Conservation (phyloP, 495 filamentous ascomycete genomes). For the Neurospora discreta region DNA sequence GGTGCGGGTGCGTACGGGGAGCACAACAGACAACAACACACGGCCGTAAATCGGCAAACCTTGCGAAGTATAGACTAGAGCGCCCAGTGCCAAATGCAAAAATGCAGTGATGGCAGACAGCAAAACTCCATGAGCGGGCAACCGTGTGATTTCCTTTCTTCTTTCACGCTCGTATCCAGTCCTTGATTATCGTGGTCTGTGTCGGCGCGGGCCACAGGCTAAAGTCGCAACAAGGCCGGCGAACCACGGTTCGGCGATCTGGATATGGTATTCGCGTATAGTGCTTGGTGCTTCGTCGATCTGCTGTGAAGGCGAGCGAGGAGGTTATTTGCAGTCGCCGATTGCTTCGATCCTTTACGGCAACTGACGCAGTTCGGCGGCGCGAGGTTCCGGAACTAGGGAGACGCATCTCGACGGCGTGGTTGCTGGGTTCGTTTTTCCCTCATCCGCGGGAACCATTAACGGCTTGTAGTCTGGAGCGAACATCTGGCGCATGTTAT, state of each 20-base stretch:
- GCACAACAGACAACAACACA: constrained; percentile 9
- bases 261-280: neutral
- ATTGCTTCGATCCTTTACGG: neutral
- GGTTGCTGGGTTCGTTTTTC: neutral
- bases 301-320: neutral
- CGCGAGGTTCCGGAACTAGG: neutral
- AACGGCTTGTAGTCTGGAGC: neutral
- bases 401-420: neutral
- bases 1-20: constrained; percentile 1
- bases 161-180: neutral
- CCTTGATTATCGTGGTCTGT: neutral
- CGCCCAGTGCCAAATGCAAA: neutral
- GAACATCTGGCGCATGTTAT: neutral
- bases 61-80: neutral
- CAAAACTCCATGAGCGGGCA: neutral
- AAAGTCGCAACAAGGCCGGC: neutral
- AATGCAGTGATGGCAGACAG: neutral
- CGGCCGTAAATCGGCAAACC: constrained; percentile 12
- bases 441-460: neutral
- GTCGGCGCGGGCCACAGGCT: neutral
- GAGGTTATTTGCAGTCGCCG: neutral
- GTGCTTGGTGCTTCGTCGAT: neutral
- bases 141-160: neutral
- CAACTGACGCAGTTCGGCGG: neutral
- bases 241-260: neutral